A percentile compares a stretch with the other conserved stretches of the same genome.
phyloP scores from a whole-genome alignment of 306 rosid genomes.

The Neltuma alba region DNA sequence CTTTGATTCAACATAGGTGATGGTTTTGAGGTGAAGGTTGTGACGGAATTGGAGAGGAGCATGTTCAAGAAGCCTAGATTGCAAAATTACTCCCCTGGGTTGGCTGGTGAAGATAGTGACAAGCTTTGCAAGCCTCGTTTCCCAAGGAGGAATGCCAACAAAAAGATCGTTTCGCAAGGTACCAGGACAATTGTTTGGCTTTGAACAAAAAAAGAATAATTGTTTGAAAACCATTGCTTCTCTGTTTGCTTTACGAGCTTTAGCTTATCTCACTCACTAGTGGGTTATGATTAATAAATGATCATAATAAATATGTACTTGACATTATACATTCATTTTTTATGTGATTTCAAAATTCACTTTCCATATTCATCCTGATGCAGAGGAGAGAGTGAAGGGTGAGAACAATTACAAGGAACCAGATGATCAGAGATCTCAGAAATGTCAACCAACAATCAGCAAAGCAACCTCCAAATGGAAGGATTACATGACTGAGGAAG shows the following conservation, averaged over 20 bases:
- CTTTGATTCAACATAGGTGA: conserved; percentile 34
- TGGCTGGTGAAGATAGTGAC: conserved; percentile 27
- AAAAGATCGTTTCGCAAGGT: conserved; percentile 37
- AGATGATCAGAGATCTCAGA: conserved; percentile 26
- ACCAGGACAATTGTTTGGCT: too few species aligned
- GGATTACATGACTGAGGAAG: conserved; percentile 51
- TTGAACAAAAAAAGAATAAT: too few species aligned
- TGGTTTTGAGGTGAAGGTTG: conserved; percentile 52
- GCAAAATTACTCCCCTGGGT: conserved; percentile 29
- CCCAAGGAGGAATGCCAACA: conserved; percentile 36
- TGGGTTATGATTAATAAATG: too few species aligned
- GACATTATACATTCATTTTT: too few species aligned
- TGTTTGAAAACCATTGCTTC: background rate
- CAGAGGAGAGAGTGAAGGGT: conserved; percentile 38
- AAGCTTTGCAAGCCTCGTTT: conserved; percentile 37
- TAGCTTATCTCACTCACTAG: too few species aligned
- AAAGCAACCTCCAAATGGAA: conserved; percentile 68
- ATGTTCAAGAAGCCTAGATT: conserved; percentile 53
- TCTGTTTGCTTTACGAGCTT: background rate
- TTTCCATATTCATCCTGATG: too few species aligned
- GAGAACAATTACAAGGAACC: conserved; percentile 14
- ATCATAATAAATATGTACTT: background rate
- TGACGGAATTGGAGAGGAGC: conserved; percentile 60
- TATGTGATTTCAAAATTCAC: too few species aligned
- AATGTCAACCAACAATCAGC: conserved; percentile 27